A percentile compares a stretch with the other conserved stretches of the same genome.
phyloP scores from a whole-genome alignment of 2,329 filamentous ascomycete genomes.

The Penicillium sp. region DNA sequence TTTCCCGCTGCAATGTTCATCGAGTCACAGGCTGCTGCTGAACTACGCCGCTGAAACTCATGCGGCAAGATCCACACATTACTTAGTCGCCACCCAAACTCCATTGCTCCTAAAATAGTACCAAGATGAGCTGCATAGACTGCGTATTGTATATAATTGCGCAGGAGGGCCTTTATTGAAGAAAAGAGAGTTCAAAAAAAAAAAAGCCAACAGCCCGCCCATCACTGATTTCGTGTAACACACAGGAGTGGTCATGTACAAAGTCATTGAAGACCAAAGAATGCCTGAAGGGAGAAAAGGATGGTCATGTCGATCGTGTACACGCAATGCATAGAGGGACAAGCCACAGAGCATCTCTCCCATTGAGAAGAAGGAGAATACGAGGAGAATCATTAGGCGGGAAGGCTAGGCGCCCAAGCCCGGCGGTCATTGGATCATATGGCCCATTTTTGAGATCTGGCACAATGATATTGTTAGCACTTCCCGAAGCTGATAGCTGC shows the following conservation, averaged over 20 bases:
- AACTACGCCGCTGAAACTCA: too few species aligned
- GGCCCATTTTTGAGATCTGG: conserved; percentile 84
- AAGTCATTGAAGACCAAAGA: conserved; percentile 8
- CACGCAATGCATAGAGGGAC: conserved; percentile 15
- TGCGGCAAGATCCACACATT: too few species aligned
- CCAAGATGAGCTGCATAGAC: too few species aligned
- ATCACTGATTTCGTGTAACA: too few species aligned
- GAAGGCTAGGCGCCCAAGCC: conserved; percentile 4
- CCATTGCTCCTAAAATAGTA: too few species aligned
- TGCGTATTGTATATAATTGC: too few species aligned
- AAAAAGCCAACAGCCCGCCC: too few species aligned
- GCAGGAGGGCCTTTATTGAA: too few species aligned
- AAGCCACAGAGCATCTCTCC: conserved; percentile 7
- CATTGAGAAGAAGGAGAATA: conserved; percentile 2
- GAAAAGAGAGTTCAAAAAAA: too few species aligned
- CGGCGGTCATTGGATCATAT: conserved; percentile 57
- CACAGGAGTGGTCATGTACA: conserved; percentile 14
- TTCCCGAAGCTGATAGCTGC: conserved; percentile 1
- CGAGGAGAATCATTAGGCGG: conserved; percentile 5
- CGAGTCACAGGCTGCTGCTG: too few species aligned
- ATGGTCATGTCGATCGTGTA: conserved; percentile 25
- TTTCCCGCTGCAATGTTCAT: too few species aligned
- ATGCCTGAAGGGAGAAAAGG: conserved; percentile 14
- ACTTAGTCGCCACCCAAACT: too few species aligned
- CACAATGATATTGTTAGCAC: not conserved